Base-by-base conservation (phyloP, 192 early-diverging fungal species). In the Backusella westeae region DNA sequence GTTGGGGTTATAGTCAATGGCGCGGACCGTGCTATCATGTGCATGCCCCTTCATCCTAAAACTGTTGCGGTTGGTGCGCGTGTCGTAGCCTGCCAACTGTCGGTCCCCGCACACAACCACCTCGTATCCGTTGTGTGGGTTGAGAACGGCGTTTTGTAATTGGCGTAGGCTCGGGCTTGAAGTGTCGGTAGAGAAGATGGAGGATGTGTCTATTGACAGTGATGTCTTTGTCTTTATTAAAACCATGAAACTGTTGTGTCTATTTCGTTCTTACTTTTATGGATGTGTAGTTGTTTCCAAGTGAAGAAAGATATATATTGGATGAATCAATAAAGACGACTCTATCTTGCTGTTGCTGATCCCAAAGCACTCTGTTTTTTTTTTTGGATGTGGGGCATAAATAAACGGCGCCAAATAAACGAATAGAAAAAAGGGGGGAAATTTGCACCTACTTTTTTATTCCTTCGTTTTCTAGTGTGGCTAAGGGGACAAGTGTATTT, bases 1-100 rank as follows among this genome's bases (percentile, higher is more conserved):
- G 79, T 97, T 96, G 6, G 93, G 91, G 77, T 99, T 99, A 77
- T 89, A 94, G 82, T 96, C 95, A 2, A 98, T 67, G 12, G 88
- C 87, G 29, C 91, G 87, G 34, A 96, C 82, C 42, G 81, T 84
- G n/a, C 86, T 83, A n/a, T 88, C 82, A 76, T 99, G 97, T n/a
- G 95, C 93, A 21, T 87, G 69, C 19, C 23, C 56, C 8, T 78
- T 75, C 21, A 91, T 88, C 32, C 75, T 65, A 66, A 89, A 87
- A 23, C 83, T 84, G 15, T 14, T 21, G 6, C 67, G 9, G 7
- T 49, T 74, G 2, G 87, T 82, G 17, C 91, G 87, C 32, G 89
- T 71, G 80, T 96, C 94, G 90, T 92, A 94, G 10, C 92, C 88
- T 35, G 86, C 85, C 3, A 97, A 80, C 21, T 84, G 79, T 6